These are phyloP conservation scores for Citrullus mucosospermus DNA, from an alignment of 306 rosid genomes.

Conservation along the genomic window DNA sequence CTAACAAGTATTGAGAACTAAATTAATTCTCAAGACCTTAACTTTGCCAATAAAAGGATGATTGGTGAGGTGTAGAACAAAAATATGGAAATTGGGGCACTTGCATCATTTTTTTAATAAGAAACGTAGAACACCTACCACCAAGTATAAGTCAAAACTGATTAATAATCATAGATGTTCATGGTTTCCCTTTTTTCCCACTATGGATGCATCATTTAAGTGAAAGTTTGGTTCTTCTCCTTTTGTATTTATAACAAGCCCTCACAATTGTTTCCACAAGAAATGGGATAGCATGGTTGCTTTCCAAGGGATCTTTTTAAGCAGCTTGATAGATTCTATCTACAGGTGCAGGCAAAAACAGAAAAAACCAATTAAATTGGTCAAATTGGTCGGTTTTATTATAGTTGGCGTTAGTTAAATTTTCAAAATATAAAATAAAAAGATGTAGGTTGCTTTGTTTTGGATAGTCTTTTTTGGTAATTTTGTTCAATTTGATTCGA, in stretches of 20 bases:
- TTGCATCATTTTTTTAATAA: not conserved
- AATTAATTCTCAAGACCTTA: not conserved
- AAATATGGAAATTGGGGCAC: not conserved
- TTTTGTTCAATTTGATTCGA: not conserved
- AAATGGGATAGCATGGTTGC: not conserved
- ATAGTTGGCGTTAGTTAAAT: not conserved
- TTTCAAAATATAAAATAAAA: not conserved
- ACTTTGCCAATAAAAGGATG: not conserved
- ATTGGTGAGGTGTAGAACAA: not conserved
- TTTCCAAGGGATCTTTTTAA: not conserved
- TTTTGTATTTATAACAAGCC: not conserved
- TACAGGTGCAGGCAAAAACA: not conserved
- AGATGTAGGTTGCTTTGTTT: not conserved
- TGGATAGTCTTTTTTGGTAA: not conserved
- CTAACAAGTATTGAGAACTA: not conserved
- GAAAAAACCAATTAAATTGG: not conserved
- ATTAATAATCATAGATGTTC: not conserved
- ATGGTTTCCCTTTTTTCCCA: not conserved
- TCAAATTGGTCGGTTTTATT: not conserved
- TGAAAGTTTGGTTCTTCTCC: not conserved
- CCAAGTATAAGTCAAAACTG: not conserved
- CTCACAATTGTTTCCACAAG: not conserved
- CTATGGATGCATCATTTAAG: not conserved
- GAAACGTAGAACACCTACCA: not conserved
- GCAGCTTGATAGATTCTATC: not conserved